Conservation (phyloP, 2,329 filamentous ascomycete species). For the Podosphaera fusca region DNA sequence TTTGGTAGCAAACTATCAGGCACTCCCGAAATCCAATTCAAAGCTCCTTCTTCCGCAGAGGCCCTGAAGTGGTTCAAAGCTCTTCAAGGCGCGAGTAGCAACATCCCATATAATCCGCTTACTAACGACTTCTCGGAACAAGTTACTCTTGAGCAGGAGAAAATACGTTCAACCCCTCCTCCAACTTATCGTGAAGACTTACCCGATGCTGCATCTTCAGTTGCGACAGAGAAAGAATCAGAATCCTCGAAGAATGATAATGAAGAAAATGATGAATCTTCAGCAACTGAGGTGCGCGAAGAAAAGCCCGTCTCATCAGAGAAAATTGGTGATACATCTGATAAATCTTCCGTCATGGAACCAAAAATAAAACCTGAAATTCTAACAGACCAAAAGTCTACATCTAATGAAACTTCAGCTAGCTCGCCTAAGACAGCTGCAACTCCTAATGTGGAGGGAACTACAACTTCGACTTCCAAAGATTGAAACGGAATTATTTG, state of each 20-base stretch:
- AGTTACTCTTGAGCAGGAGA: constrained; percentile 8
- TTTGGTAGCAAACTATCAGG: constrained; percentile 63
- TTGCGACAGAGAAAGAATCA: constrained; percentile 4
- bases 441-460: background rate
- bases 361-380: constrained; percentile 1
- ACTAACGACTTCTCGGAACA: constrained; percentile 6
- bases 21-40: constrained; percentile 62
- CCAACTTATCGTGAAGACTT: constrained; percentile 6
- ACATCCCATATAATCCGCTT: constrained; percentile 4
- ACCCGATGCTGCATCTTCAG: background rate
- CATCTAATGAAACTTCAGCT: background rate
- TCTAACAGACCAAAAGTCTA: background rate
- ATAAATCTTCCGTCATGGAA: constrained; percentile 1
- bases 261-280: constrained; percentile 9
- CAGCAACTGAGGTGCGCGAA: constrained; percentile 2
- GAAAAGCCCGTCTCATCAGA: too few relatives aligned
- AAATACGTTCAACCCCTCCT: constrained; percentile 5
- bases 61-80: constrained; percentile 69
- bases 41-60: constrained; percentile 59
- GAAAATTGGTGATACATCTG: background rate
- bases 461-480: too few relatives aligned
- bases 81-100: constrained; percentile 22
- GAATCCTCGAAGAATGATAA: constrained; percentile 11
- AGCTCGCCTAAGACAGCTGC: constrained; percentile 1
- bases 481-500: too few relatives aligned